phyloP scores from a whole-genome alignment of 495 filamentous ascomycete genomes.

The Daldinia bambusicola region DNA sequence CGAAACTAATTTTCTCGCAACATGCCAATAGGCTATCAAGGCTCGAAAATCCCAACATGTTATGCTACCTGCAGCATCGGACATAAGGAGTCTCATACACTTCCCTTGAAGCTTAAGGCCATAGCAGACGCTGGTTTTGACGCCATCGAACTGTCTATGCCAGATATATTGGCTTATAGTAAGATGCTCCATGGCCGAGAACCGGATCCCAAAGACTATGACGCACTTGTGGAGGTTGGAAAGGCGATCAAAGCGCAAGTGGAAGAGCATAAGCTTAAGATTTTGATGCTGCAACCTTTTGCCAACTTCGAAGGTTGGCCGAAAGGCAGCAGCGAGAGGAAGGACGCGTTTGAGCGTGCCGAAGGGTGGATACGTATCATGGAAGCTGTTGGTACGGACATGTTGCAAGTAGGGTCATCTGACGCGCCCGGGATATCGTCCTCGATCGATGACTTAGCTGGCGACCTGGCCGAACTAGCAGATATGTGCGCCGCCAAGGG shows the following conservation, averaged over 20 bases:
- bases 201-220: slow-evolving; percentile 66
- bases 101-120: slow-evolving; percentile 72
- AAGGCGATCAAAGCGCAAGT: slow-evolving; percentile 64
- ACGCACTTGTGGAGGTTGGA: slow-evolving; percentile 62
- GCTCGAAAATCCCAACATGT: slow-evolving; percentile 63
- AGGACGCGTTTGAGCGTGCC: slow-evolving; percentile 73
- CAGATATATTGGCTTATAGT: slow-evolving; percentile 75
- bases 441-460: slow-evolving; percentile 61
- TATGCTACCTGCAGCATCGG: slow-evolving; percentile 75
- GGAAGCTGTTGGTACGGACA: slow-evolving; percentile 73
- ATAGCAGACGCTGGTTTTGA: slow-evolving; percentile 73
- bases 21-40: slow-evolving; percentile 45
- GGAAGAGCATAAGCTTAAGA: slow-evolving; percentile 61
- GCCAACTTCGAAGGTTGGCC: slow-evolving; percentile 84
- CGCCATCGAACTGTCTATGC: slow-evolving; percentile 79
- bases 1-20: background rate
- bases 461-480: slow-evolving; percentile 71
- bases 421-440: slow-evolving; percentile 66
- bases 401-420: slow-evolving; percentile 82
- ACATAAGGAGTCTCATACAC: slow-evolving; percentile 58
- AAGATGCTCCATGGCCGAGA: slow-evolving; percentile 59
- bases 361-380: slow-evolving; percentile 78
- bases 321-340: slow-evolving; percentile 63
- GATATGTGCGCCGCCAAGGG: slow-evolving; percentile 68
- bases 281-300: slow-evolving; percentile 84